phyloP scores from a whole-genome alignment of 495 filamentous ascomycete genomes.

The Chaetomium tenue region DNA sequence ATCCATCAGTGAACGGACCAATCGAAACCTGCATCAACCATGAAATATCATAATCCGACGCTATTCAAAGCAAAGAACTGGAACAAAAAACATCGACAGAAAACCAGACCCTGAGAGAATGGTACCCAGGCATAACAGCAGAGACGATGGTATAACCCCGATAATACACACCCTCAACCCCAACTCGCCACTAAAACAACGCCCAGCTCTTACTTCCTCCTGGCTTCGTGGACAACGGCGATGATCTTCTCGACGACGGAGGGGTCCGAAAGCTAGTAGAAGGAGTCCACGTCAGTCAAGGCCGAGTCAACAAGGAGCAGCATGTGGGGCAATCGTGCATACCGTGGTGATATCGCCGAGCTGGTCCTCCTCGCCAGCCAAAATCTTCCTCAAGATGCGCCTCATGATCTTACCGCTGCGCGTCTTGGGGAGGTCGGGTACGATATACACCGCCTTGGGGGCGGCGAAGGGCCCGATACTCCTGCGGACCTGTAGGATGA shows the following conservation, averaged over 20 bases:
- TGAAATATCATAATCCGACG: constrained; percentile 2
- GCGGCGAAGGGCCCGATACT: constrained; percentile 96
- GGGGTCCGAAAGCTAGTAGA: constrained; percentile 76
- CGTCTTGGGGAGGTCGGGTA: constrained; percentile 94
- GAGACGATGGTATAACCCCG: constrained; percentile 24
- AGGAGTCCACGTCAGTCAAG: constrained; percentile 38
- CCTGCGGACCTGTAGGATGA: constrained; percentile 91
- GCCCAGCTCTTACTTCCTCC: constrained; percentile 44
- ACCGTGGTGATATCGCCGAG: constrained; percentile 91
- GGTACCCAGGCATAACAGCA: constrained; percentile 6
- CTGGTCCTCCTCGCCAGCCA: constrained; percentile 95
- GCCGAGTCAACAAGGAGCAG: not conserved
- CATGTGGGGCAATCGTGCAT: constrained; percentile 37
- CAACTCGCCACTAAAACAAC: not conserved
- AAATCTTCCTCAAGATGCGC: constrained; percentile 92
- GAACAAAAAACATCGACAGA: not conserved
- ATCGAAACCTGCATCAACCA: not conserved
- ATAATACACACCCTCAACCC: constrained; percentile 18
- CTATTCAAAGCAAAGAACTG: constrained; percentile 3
- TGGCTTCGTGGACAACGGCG: constrained; percentile 62
- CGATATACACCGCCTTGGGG: constrained; percentile 86
- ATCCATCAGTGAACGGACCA: not conserved
- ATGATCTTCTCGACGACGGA: constrained; percentile 89
- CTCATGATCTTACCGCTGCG: constrained; percentile 98
- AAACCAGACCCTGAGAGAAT: not conserved